Base-by-base conservation (phyloP, 306 rosid species). In the Comarum palustre region DNA sequence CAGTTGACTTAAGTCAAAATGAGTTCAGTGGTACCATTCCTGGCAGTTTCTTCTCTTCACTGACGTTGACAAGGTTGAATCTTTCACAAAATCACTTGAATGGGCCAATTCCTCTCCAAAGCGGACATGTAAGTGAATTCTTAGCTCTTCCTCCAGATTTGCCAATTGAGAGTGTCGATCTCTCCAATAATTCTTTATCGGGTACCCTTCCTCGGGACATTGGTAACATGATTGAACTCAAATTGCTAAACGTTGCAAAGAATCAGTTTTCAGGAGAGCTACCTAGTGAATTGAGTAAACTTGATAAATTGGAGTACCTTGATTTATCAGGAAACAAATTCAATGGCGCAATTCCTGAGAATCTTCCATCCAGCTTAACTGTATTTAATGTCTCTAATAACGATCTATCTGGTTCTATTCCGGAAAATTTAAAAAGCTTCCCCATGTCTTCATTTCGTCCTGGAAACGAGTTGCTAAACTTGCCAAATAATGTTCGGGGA, bases 241-340 rank as follows among this genome's bases (percentile, higher is more conserved):
- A 82, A 83, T 84, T 89, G 83, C 85, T 94, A 83, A 86, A 91
- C 84, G 85, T 94, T 64, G 89, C 97, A 31, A 82, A 73, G 80
- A 94, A 94, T 82, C 86, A 62, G 61, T 89, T 94, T 78, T 87
- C 96, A 3, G 98, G 98, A 58, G 76, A 77, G 43, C 78, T 94
- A 63, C 97, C 98, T 27, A 74, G 71, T 84, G 97, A 89, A 67
- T 72, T 94, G 92, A 83, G 62, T 83, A 89, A 86, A 81, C 90
- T 94, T 72, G 36, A 2, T 78, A 72, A 69, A 78, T 84, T 94
- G 89, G 92, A 86, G 83, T 75, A 61, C 79, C 97, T 94, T 43
- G 91, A 94, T 86, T 83, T 94, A 82, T 91, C 97, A 32, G 71
- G 66, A 75, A 94, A 94, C 87, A 86, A 85, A 74, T 94, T 94